Base-by-base conservation (phyloP, 2,329 filamentous ascomycete species). In the Calonectria crousiana region DNA sequence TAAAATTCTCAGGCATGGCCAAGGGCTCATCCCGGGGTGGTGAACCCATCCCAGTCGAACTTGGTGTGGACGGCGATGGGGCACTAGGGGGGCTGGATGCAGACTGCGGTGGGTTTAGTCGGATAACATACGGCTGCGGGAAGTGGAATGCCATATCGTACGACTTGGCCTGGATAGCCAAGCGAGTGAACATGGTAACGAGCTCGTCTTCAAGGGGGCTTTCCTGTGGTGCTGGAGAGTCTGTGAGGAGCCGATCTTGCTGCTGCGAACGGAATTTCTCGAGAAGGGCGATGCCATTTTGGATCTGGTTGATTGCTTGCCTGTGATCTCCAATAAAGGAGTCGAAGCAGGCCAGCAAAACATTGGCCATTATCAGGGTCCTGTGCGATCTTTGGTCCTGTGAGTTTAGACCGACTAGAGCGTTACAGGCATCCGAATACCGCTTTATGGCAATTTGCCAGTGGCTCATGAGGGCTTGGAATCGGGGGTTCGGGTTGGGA, bases 121-220 rank as follows among this genome's bases (percentile, higher is more conserved):
- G 87, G 74, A 93, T 90, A 9, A 92, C 90, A 71, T 89, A 92
- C 0, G 91, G 91, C 36, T 91, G 87, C 1, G 91, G 91, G 73
- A 93, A 92, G 80, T 93, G 91, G 79, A 93, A 93, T 38, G 91
- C 91, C 90, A 93, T 91, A 78, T 93, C 91, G 80, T 93, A 93
- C 0, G 91, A 92, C 79, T 93, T 93, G 53, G 91, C 91, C 81
- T 93, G 91, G 53, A 93, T 91, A 3, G 90, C 91, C 2, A 93
- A 85, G 6, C 91, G 88, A 1, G 89, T 92, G 77, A 93, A 93
- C 85, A 93, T 92, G 65, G 91, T 89, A 8, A 91, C 86, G 32
- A 93, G 85, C 78, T 93, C 91, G 66, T 90, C 87, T 75, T 92
- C 90, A 8, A 90, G 86, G 0, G 88, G 85, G 69, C 89, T 88